Evolutionary conservation across 1,284 basidiomycete species (phyloP).

Genomic region (Papiliotrema nemorosa): DNA sequence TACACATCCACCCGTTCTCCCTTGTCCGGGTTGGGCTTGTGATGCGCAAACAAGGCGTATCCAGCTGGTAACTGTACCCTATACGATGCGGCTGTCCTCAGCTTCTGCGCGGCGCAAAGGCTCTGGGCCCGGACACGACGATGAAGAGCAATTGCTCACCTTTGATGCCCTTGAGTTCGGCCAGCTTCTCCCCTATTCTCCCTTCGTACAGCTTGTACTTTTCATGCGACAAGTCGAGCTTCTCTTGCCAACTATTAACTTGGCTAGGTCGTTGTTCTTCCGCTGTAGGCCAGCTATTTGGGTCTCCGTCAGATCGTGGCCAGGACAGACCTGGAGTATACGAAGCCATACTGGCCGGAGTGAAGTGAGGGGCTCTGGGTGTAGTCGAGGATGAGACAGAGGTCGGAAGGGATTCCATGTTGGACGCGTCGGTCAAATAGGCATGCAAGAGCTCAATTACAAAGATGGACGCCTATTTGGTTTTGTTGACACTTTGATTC

Average conservation of each 20-base stretch:
- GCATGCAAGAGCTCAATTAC: no score
- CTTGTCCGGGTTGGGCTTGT: constrained; percentile 20
- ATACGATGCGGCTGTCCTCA: constrained; percentile 10
- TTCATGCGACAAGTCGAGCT: not conserved
- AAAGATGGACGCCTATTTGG: no score
- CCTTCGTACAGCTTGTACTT: constrained; percentile 29
- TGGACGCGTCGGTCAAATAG: no score
- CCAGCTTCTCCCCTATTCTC: constrained; percentile 26
- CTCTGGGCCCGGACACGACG: not conserved
- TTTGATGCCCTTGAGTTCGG: constrained; percentile 9
- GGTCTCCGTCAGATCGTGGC: not conserved
- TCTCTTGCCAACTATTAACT: not conserved
- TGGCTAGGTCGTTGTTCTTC: not conserved
- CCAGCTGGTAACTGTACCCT: constrained; percentile 25
- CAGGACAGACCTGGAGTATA: not conserved
- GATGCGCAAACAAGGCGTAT: constrained; percentile 34
- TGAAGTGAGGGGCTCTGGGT: no score
- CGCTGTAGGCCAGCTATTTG: not conserved
- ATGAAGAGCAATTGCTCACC: constrained; percentile 5
- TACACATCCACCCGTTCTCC: constrained; percentile 30
- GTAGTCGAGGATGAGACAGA: no score
- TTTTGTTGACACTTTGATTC: no score
- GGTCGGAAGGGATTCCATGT: no score
- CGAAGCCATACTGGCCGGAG: no score
- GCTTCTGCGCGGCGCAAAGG: no score